Base-by-base conservation (phyloP, 108 stramenopile species). In the Cylindrotheca fusiformis region DNA sequence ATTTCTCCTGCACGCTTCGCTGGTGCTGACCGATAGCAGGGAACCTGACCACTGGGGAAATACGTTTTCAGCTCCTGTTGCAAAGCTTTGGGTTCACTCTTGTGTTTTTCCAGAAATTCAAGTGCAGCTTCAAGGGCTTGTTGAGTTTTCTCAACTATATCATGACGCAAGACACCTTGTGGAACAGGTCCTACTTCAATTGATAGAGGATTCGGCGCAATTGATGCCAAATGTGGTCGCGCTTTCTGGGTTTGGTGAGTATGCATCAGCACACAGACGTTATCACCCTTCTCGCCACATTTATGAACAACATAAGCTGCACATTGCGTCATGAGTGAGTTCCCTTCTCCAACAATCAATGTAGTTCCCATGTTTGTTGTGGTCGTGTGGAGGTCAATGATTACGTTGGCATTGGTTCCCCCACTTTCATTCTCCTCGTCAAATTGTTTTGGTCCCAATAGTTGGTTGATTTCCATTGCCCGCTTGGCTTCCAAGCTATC, bases 181-280 rank as follows among this genome's bases (percentile, higher is more conserved):
- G 93, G 88, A 20, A 86, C 72, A 26, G 88, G 88, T 19, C 93
- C 93, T 21, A 90, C 88, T 67, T 94, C 93, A 63, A 94, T 84
- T 4, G 86, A 83, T 47, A 94, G 80, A 12, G 80, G 85, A 62
- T 85, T 80, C 18, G 67, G 58, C 0, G 79, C 90, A 58, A 84
- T 78, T 0, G 80, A 77, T 10, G 81, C 75, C n/a, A 94, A 58
- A 62, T 87, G 83, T 44, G 82, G 87, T 18, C 89, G 72, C 20
- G 77, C 68, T 27, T 77, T 56, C 48, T 82, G 76, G 45, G 61
- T 69, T 18, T 72, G 66, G 45, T 82, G 55, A 0, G 86, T 78
- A 56, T 91, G 90, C 78, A 91, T 84, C 23, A 87, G 33, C 51
- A 69, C 66, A 20, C 76, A 69, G 26, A 78, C 76, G 2, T 58